phyloP scores from a whole-genome alignment of 768 basidiomycete species.

The Leccinum obscurum region DNA sequence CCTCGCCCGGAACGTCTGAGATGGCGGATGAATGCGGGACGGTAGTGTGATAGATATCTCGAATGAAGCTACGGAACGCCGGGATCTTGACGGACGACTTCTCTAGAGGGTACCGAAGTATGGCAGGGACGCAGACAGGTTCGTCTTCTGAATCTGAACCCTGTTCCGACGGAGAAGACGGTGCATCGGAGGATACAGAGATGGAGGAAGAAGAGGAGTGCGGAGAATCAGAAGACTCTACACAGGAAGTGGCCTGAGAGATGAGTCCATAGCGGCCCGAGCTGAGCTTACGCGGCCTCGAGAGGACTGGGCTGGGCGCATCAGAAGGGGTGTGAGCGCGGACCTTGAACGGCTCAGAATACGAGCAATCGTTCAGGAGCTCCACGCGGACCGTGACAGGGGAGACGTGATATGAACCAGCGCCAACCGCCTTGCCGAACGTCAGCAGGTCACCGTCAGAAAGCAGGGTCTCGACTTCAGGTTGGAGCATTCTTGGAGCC shows the following conservation, averaged over 20 bases:
- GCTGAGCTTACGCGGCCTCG: slow-evolving; percentile 32
- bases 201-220: slow-evolving; percentile 40
- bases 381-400: slow-evolving; percentile 65
- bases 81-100: slow-evolving; percentile 32
- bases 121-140: slow-evolving; percentile 15
- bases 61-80: slow-evolving; percentile 32
- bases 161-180: slow-evolving; percentile 33
- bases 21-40: slow-evolving; percentile 11
- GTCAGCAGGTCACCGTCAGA: slow-evolving; percentile 70
- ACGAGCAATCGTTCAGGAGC: slow-evolving; percentile 36
- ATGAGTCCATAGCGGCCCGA: slow-evolving; percentile 69
- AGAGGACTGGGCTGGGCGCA: slow-evolving; percentile 31
- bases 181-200: slow-evolving; percentile 38
- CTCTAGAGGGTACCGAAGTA: slow-evolving; percentile 17
- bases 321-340: slow-evolving; percentile 14
- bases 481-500: slow-evolving; percentile 46
- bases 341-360: slow-evolving; percentile 22
- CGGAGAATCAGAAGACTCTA: slow-evolving; percentile 30
- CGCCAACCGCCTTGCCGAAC: slow-evolving; percentile 75
- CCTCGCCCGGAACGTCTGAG: slow-evolving; percentile 13
- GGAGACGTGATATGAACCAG: slow-evolving; percentile 56
- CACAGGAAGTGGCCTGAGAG: slow-evolving; percentile 25
- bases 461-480: slow-evolving; percentile 58
- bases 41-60: slow-evolving; percentile 25
- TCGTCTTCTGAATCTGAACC: slow-evolving; percentile 61